Evolutionary conservation across 495 filamentous ascomycete species (phyloP).

Genomic region (Neurospora sp.): DNA sequence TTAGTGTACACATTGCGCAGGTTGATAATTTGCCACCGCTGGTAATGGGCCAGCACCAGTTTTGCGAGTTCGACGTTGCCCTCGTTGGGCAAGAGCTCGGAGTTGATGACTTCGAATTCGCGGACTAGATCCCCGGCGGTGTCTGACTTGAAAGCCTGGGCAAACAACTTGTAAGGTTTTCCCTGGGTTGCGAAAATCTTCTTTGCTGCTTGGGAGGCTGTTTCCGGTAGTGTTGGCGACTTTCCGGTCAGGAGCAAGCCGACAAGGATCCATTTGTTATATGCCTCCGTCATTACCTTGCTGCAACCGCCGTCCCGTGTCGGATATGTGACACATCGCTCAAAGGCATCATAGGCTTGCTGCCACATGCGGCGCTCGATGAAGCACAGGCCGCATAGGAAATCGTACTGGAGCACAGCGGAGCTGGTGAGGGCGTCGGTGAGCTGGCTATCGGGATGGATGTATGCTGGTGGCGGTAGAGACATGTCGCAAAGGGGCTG

Average conservation of each 20-base stretch:
- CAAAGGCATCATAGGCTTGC: constrained; percentile 60
- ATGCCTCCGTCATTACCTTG: constrained; percentile 77
- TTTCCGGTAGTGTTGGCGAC: constrained; percentile 31
- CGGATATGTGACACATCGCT: constrained; percentile 57
- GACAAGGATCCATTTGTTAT: constrained; percentile 89
- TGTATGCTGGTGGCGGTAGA: constrained; percentile 34
- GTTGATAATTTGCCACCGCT: constrained; percentile 39
- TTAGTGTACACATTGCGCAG: constrained; percentile 38
- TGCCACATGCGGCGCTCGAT: constrained; percentile 62
- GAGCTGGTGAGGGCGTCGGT: constrained; percentile 44
- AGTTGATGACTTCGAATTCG: constrained; percentile 46
- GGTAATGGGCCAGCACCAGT: constrained; percentile 39
- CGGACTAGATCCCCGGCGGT: constrained; percentile 44
- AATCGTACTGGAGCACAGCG: constrained; percentile 66
- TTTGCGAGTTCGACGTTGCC: constrained; percentile 34
- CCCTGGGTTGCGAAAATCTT: constrained; percentile 50
- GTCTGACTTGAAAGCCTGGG: constrained; percentile 53
- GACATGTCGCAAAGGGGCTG: constrained; percentile 22
- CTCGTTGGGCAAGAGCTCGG: constrained; percentile 48
- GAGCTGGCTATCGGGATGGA: constrained; percentile 48
- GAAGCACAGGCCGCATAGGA: constrained; percentile 70
- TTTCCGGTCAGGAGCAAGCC: constrained; percentile 62
- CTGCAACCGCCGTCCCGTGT: constrained; percentile 46
- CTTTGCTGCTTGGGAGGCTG: constrained; percentile 32
- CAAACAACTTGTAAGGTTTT: constrained; percentile 63